Evolutionary conservation across 805 yeast genomes (phyloP).

Genomic region (Starmerella khaoyaiensis): DNA sequence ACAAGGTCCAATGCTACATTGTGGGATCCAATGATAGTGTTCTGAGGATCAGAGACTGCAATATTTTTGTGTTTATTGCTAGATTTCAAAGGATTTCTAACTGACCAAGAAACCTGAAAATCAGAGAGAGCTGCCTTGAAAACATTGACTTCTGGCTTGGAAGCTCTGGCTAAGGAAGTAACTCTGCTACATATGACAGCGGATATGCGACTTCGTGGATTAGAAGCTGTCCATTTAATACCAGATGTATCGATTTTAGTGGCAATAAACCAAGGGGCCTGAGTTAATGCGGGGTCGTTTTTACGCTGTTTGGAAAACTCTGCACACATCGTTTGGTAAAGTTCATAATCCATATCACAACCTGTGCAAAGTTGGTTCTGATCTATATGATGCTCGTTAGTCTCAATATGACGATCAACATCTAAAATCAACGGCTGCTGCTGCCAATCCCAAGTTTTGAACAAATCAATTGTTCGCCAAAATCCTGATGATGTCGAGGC

Average conservation of each 20-base stretch:
- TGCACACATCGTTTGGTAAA: constrained; percentile 47
- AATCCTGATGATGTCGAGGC: constrained; percentile 71
- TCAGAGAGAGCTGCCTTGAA: constrained; percentile 77
- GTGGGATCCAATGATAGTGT: constrained; percentile 33
- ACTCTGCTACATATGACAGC: constrained; percentile 78
- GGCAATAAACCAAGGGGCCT: constrained; percentile 69
- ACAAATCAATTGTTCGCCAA: constrained; percentile 52
- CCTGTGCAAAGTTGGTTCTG: constrained; percentile 23
- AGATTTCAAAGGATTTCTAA: constrained; percentile 37
- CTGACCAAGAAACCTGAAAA: constrained; percentile 63
- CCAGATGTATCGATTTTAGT: constrained; percentile 81
- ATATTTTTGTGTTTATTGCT: constrained; percentile 32
- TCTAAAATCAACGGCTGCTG: constrained; percentile 76
- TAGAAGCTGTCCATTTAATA: constrained; percentile 57
- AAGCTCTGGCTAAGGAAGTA: constrained; percentile 60
- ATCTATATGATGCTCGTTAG: constrained; percentile 12
- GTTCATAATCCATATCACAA: constrained; percentile 39
- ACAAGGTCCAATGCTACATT: constrained; percentile 53
- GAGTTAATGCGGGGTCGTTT: constrained; percentile 69
- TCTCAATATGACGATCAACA: constrained; percentile 28
- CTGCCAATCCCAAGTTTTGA: constrained; percentile 89
- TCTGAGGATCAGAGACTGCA: constrained; percentile 30
- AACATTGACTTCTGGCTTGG: constrained; percentile 34
- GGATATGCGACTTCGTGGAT: constrained; percentile 33
- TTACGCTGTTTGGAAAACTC: constrained; percentile 58